Evolutionary conservation across 495 filamentous ascomycete species (phyloP).

Genomic region (Penicillium samsonianum): DNA sequence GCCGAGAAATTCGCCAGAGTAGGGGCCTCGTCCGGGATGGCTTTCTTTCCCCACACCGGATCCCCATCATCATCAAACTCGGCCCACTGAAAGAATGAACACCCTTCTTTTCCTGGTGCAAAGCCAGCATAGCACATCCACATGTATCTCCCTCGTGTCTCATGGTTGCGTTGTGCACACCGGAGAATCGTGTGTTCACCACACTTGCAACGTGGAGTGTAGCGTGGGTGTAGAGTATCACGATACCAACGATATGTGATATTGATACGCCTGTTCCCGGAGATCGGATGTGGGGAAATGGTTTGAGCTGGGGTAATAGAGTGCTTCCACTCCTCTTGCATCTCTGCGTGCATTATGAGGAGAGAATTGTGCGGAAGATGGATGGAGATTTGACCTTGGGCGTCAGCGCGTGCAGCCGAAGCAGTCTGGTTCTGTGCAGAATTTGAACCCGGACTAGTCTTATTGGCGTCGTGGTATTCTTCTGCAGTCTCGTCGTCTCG

Average conservation of each 20-base stretch:
- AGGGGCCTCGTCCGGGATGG: constrained; percentile 26
- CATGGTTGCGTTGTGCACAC: constrained; percentile 73
- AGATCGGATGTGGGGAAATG: constrained; percentile 79
- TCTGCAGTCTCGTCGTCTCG: constrained; percentile 38
- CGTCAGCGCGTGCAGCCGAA: constrained; percentile 49
- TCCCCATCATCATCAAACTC: constrained; percentile 86
- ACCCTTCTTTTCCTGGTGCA: constrained; percentile 72
- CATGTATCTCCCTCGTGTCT: constrained; percentile 79
- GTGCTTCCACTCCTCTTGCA: constrained; percentile 61
- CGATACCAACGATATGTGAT: constrained; percentile 92
- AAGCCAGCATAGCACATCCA: constrained; percentile 90
- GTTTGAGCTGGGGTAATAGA: constrained; percentile 68
- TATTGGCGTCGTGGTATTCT: constrained; percentile 12
- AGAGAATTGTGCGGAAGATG: constrained; percentile 93
- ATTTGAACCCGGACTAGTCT: constrained; percentile 1
- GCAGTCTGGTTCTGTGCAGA: constrained; percentile 12
- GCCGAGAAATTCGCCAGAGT: constrained; percentile 36
- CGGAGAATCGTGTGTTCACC: constrained; percentile 70
- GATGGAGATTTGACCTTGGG: constrained; percentile 82
- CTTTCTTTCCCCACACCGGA: constrained; percentile 59
- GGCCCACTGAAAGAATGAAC: constrained; percentile 86
- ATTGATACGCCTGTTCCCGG: constrained; percentile 81
- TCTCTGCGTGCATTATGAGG: constrained; percentile 91
- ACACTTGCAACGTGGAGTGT: constrained; percentile 62
- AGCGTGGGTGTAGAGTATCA: constrained; percentile 67